Conservation (phyloP, 257 asterid species). For the Solanum lycopersicoides region DNA sequence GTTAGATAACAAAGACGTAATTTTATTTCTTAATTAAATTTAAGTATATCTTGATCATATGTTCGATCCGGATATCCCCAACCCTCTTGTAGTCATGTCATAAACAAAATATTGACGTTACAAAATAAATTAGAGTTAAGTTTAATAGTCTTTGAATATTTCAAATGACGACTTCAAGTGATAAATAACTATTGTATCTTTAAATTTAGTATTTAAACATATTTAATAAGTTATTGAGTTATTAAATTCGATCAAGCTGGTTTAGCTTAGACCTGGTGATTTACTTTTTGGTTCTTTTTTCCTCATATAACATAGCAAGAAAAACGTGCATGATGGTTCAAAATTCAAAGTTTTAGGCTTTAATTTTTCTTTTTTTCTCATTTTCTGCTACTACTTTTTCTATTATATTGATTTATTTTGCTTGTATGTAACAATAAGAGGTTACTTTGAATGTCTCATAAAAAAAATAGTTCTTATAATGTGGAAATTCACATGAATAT, state of each 20-base stretch:
- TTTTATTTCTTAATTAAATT: not conserved
- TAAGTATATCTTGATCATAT: not conserved
- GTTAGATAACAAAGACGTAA: accelerated
- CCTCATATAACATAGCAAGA: not conserved
- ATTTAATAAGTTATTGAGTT: not conserved
- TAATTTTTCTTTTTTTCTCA: not conserved
- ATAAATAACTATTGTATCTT: accelerated
- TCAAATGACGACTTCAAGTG: not conserved
- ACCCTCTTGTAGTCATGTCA: not conserved
- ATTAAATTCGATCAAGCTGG: accelerated
- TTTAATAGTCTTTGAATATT: not conserved
- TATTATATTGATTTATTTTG: not conserved
- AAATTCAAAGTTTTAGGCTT: not conserved
- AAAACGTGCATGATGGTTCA: not conserved
- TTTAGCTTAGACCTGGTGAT: not conserved
- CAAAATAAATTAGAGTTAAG: not conserved
- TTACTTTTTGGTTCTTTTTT: not conserved
- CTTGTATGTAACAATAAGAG: not conserved
- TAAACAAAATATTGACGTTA: not conserved
- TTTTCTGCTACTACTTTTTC: not conserved
- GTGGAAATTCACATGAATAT: not conserved
- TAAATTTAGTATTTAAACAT: not conserved
- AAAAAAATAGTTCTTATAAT: not conserved
- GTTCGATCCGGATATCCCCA: accelerated
- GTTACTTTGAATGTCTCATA: not conserved